Conservation (phyloP, 176 grass and related monocot species). For the Aegilops sharonensis region DNA sequence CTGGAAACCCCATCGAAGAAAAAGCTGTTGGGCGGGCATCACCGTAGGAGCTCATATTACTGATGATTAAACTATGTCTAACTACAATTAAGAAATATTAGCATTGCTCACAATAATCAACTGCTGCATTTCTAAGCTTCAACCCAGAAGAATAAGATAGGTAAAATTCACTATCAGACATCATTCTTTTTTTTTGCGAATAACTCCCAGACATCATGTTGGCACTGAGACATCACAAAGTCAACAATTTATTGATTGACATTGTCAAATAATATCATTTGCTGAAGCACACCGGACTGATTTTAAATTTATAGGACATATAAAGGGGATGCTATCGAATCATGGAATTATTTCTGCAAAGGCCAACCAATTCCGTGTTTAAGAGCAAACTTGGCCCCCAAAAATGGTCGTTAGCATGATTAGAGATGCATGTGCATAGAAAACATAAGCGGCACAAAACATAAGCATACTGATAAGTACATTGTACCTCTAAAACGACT, state of each 20-base stretch:
- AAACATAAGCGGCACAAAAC: constrained; percentile 10
- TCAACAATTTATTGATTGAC: not conserved
- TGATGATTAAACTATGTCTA: not conserved
- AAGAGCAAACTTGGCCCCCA: not conserved
- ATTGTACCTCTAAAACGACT: constrained; percentile 41
- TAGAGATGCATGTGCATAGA: not conserved
- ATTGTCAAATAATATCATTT: not conserved
- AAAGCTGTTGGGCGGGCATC: constrained; percentile 10
- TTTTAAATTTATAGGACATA: not conserved
- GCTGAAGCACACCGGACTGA: not conserved
- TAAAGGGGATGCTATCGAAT: not conserved
- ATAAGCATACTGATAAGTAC: constrained; percentile 21
- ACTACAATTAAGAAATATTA: not conserved
- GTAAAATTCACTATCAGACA: not conserved
- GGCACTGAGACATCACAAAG: constrained; percentile 5
- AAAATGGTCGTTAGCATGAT: not conserved
- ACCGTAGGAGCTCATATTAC: not conserved
- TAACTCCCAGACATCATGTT: not conserved
- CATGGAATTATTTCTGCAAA: not conserved
- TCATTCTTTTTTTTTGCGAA: too few relatives aligned
- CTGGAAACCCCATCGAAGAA: not conserved
- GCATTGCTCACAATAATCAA: not conserved
- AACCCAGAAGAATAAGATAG: not conserved
- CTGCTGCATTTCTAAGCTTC: constrained; percentile 15
- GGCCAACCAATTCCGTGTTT: not conserved